Percentiles rank a stretch among this genome's conserved stretches.
Evolutionary conservation across 768 basidiomycete species (phyloP).

Genomic region (Russula foetens): DNA sequence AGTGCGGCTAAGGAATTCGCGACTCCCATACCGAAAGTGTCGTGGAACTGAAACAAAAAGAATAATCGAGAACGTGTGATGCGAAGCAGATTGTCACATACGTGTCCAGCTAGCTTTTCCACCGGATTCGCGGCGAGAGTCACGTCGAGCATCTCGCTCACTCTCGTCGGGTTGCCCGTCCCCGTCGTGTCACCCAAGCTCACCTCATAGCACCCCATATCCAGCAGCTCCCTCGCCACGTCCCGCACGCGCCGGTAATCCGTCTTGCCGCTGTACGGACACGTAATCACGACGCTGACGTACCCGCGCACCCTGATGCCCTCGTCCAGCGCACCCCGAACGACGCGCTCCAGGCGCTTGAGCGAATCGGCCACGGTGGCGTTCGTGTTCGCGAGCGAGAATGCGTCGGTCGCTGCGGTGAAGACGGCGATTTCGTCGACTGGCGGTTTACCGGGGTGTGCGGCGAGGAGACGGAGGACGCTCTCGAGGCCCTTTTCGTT

Average conservation of each 20-base stretch:
- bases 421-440: constrained; percentile 87
- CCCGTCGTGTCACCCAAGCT: constrained; percentile 92
- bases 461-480: constrained; percentile 48
- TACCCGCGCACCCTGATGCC: constrained; percentile 77
- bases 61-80: not conserved
- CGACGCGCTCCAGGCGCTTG: constrained; percentile 51
- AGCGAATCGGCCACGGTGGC: constrained; percentile 65
- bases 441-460: constrained; percentile 34
- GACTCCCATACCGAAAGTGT: constrained; percentile 80
- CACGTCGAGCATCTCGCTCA: constrained; percentile 61
- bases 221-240: constrained; percentile 58
- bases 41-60: constrained; percentile 62
- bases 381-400: constrained; percentile 81
- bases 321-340: constrained; percentile 46
- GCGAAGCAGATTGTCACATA: not conserved
- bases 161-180: constrained; percentile 63
- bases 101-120: constrained; percentile 49
- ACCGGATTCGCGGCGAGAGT: constrained; percentile 56
- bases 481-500: constrained; percentile 71
- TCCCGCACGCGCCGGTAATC: constrained; percentile 56
- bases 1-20: constrained; percentile 70
- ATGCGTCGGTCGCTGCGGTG: constrained; percentile 81
- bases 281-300: constrained; percentile 74
- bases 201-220: constrained; percentile 95
- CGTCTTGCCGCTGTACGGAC: constrained; percentile 77